Conservation (phyloP, 148 eudicot genomes). For the Cornus kousa region DNA sequence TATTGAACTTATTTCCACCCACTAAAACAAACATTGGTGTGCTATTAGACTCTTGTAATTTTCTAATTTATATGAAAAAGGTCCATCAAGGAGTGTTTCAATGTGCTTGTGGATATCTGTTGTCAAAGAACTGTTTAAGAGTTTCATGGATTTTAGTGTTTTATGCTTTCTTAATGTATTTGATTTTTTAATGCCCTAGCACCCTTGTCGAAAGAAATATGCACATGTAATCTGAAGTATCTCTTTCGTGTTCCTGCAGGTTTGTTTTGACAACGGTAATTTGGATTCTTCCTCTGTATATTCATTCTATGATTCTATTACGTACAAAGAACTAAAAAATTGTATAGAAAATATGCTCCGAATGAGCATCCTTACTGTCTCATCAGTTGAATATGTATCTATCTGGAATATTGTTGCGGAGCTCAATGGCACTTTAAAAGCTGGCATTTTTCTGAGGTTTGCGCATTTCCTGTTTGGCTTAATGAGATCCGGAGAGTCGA, state of each 20-base stretch:
- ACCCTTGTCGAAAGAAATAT: slow-evolving; percentile 12
- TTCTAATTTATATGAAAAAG: neutral
- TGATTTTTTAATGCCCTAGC: neutral
- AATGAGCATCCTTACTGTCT: neutral
- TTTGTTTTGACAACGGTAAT: slow-evolving; percentile 62
- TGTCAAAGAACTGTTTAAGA: neutral
- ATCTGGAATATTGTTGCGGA: slow-evolving; percentile 7
- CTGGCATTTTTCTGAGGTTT: slow-evolving; percentile 6
- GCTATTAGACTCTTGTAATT: slow-evolving; percentile 19
- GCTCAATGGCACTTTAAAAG: slow-evolving; percentile 7
- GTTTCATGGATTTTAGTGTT: neutral
- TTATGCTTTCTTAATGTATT: neutral
- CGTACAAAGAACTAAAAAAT: slow-evolving; percentile 16
- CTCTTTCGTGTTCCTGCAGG: slow-evolving; percentile 86
- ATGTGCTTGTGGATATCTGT: neutral
- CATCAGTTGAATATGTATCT: neutral
- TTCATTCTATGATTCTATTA: slow-evolving; percentile 33
- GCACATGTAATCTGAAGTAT: slow-evolving; percentile 58
- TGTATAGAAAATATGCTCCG: slow-evolving; percentile 1
- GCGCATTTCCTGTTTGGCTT: neutral
- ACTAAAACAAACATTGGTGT: slow-evolving; percentile 11
- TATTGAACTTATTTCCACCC: slow-evolving; percentile 1
- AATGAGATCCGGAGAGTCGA: neutral
- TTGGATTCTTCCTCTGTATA: slow-evolving; percentile 51
- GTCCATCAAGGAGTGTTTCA: neutral